Conservation (phyloP, 148 eudicot species). For the Pouteria glomerata region DNA sequence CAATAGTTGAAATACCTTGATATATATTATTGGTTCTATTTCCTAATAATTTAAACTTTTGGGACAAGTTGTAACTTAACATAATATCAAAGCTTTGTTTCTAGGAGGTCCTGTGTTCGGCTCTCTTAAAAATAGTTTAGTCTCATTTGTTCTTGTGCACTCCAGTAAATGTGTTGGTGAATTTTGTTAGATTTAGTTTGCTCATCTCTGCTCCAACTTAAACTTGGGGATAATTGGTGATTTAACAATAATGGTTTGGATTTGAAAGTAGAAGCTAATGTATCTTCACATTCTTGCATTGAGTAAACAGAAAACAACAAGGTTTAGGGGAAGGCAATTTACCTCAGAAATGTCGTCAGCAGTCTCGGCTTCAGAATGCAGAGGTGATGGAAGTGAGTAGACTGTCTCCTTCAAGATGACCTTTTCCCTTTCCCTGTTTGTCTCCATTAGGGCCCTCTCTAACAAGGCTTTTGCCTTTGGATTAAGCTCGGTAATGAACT, state of each 20-base stretch:
- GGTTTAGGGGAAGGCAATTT: not conserved
- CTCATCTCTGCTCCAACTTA: not conserved
- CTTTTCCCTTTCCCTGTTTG: constrained; percentile 33
- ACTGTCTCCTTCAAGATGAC: constrained; percentile 26
- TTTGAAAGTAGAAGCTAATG: too few species aligned
- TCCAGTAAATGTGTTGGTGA: not conserved
- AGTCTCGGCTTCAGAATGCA: constrained; percentile 11
- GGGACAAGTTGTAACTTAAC: too few species aligned
- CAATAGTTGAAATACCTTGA: too few species aligned
- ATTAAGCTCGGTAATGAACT: constrained; percentile 27
- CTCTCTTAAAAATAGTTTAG: too few species aligned
- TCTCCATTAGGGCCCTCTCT: constrained; percentile 28
- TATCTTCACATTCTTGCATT: too few species aligned
- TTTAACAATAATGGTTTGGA: too few species aligned
- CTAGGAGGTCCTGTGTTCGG: too few species aligned
- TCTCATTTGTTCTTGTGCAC: too few species aligned
- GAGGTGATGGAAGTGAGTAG: constrained; percentile 15
- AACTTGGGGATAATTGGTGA: too few species aligned
- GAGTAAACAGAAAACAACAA: not conserved
- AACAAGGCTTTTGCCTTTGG: constrained; percentile 29
- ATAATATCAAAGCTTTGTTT: too few species aligned
- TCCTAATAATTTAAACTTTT: too few species aligned
- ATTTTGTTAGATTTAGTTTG: not conserved
- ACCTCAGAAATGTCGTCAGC: constrained; percentile 11
- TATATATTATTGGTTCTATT: too few species aligned